A percentile compares a stretch with the other conserved stretches of the same genome.
Conservation (phyloP, 768 basidiomycete species). For the Lentinula boryana region DNA sequence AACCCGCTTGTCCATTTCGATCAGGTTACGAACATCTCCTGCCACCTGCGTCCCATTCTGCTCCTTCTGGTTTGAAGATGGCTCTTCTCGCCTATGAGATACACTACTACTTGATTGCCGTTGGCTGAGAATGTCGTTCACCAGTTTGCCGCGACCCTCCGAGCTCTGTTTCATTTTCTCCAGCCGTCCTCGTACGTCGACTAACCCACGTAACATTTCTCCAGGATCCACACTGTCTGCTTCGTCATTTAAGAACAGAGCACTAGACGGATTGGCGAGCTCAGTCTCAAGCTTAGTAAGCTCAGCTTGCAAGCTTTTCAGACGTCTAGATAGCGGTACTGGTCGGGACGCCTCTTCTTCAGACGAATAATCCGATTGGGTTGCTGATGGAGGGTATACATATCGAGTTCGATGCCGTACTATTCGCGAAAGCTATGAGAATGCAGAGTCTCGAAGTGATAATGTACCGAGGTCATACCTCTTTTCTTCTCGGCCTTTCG, state of each 20-base stretch:
- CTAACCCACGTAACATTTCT: conserved; percentile 69
- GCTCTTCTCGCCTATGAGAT: conserved; percentile 12
- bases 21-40: conserved; percentile 41
- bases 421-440: conserved; percentile 14
- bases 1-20: conserved; percentile 79
- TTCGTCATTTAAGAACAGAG: conserved; percentile 54
- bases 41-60: conserved; percentile 17
- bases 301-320: conserved; percentile 71
- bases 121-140: conserved; percentile 49
- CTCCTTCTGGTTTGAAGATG: conserved; percentile 10
- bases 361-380: conserved; percentile 36
- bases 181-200: conserved; percentile 65
- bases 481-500: conserved; percentile 62
- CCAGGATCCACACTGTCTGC: conserved; percentile 63
- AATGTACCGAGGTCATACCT: conserved; percentile 27
- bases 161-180: conserved; percentile 61
- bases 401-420: conserved; percentile 55
- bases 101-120: conserved; percentile 12
- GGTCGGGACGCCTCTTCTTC: conserved; percentile 25
- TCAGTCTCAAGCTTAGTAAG: conserved; percentile 75
- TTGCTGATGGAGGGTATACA: conserved; percentile 63
- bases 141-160: conserved; percentile 60
- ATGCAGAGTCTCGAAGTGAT: neutral
- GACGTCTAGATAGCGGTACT: conserved; percentile 48
- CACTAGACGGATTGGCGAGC: conserved; percentile 76